Evolutionary conservation across 345 rosid genomes (phyloP).

Genomic region (Brassica nigra): DNA sequence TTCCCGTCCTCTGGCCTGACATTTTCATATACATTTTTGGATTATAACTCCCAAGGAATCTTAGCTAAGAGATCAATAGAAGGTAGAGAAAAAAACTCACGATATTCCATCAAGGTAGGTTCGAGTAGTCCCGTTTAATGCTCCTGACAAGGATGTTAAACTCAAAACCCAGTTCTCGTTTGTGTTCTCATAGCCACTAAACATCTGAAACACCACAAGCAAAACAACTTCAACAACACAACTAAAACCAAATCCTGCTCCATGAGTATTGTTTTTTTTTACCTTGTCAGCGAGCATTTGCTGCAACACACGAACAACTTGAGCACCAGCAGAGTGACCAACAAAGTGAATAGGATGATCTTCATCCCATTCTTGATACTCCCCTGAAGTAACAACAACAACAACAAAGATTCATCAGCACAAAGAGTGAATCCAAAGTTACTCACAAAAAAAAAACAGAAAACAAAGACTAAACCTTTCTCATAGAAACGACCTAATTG

Average conservation of each 20-base stretch:
- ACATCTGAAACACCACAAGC: constrained; percentile 54
- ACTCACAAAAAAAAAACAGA: not conserved
- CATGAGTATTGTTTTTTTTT: not conserved
- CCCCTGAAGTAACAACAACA: constrained; percentile 52
- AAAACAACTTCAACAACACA: not conserved
- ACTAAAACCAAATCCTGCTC: constrained; percentile 2
- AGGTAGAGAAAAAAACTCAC: constrained; percentile 50
- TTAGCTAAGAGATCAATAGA: not conserved
- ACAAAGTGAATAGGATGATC: constrained; percentile 96
- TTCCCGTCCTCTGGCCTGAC: constrained; percentile 85
- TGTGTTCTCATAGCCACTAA: constrained; percentile 73
- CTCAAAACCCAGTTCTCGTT: constrained; percentile 94
- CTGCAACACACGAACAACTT: constrained; percentile 96
- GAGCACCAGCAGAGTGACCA: constrained; percentile 99
- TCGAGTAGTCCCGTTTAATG: constrained; percentile 94
- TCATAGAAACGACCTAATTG: constrained; percentile 83
- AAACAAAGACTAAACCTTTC: constrained; percentile 51
- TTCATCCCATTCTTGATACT: constrained; percentile 91
- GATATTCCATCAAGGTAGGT: constrained; percentile 89
- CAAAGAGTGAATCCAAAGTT: constrained; percentile 4
- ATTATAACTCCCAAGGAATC: not conserved
- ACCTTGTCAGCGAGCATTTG: constrained; percentile 99
- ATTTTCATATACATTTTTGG: constrained; percentile 6
- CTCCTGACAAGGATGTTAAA: constrained; percentile 90
- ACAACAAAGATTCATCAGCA: constrained; percentile 5